Evolutionary conservation across 2,329 filamentous ascomycete genomes (phyloP), one percentile per base, ranked within the genome.

Genomic region (Monosporascus sp.): DNA sequence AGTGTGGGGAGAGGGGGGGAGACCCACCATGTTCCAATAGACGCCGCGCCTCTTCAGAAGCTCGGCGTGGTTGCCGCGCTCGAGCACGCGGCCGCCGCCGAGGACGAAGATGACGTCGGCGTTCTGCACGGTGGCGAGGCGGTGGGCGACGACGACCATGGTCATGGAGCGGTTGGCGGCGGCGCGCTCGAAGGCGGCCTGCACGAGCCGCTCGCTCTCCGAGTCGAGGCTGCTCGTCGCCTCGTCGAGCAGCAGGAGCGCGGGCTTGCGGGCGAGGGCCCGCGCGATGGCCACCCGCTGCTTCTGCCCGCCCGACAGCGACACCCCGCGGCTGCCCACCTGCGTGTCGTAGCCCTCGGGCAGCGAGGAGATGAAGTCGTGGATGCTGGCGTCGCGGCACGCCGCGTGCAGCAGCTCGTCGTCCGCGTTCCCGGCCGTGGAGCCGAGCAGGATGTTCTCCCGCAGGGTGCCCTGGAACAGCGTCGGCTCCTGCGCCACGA

Each of bases 51-150:
- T 72, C 65, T 68, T 74, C 55, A 83, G 55, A 54, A 83, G 60
- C 60, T 82, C 80, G 2, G 54, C 53, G 55, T 83, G 80, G 18
- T 63, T 81, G 11, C 80, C 80, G 63, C 76, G 70, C 65, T 83
- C 80, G 11, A 83, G 63, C 44, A 83, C 71, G 58, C 74, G 79
- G 24, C 85, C 83, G 55, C 84, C 78, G 11, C 87, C 87, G 47
- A 94, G 81, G 0, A 93, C 88, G 61, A 89, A 90, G 43, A 92
- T 92, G n/a, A 85, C 73, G 66, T 93, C 85, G 1, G 88, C 87
- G 60, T 91, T 87, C 67, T 89, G 88, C 20, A 92, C 84, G 14
- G 87, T 93, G 0, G 85, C 85, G 48, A 93, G 74, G 15, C 89
- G 77, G 66, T 93, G 89, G 1, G 89, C 89, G 11, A 94, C 88